Evolutionary conservation across 208 protist genomes (phyloP).

Genomic region (Acanthamoeba royreba): DNA sequence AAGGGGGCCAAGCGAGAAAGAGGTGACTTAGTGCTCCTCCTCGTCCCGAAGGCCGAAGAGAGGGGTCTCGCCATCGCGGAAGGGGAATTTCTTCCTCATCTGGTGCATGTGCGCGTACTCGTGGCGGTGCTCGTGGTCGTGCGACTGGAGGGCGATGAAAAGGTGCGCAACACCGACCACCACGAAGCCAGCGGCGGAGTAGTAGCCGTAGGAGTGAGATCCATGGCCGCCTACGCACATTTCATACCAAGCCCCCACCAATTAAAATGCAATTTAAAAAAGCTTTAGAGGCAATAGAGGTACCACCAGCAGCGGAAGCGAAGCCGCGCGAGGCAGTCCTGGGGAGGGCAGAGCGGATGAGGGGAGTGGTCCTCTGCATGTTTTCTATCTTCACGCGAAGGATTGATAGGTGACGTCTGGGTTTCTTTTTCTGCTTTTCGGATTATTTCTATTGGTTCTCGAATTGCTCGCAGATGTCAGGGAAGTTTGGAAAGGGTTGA

Average conservation of each 20-base stretch:
- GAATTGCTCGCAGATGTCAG: no score
- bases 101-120: constrained; percentile 8
- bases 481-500: no score
- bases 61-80: background rate
- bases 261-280: background rate
- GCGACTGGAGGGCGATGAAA: background rate
- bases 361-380: background rate
- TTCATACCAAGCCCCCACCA: background rate
- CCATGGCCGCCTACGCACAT: background rate
- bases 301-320: background rate
- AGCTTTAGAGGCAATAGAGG: no score
- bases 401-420: no score
- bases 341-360: background rate
- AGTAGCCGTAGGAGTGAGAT: background rate
- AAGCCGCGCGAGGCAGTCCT: background rate
- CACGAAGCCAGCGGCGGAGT: background rate
- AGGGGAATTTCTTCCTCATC: constrained; percentile 14
- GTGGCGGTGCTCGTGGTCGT: background rate
- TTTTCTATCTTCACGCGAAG: no score
- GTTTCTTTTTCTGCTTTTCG: no score
- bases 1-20: background rate
- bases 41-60: background rate
- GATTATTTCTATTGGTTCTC: no score
- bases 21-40: background rate
- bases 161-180: background rate